Conservation (phyloP, 2,329 filamentous ascomycete species). For the Aschersonia sp. region DNA sequence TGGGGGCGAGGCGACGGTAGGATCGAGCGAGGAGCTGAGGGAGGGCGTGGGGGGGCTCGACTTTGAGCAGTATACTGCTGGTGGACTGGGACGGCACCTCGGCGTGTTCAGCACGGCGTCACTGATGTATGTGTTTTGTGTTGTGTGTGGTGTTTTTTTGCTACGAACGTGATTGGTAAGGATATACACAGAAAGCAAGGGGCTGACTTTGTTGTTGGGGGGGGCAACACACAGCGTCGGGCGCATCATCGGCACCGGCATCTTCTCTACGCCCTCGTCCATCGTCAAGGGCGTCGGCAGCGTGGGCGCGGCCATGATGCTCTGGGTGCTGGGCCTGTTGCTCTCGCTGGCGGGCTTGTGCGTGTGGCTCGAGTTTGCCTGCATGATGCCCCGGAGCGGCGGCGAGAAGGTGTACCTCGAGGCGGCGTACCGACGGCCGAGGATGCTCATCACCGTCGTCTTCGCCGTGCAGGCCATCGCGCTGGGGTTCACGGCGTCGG, state of each 20-base stretch:
- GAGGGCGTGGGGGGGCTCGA: conserved; percentile 7
- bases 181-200: neutral
- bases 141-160: neutral
- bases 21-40: conserved; percentile 2
- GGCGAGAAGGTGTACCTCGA: conserved; percentile 56
- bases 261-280: conserved; percentile 9
- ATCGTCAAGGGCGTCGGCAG: conserved; percentile 8
- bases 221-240: conserved; percentile 4
- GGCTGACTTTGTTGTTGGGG: neutral
- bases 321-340: conserved; percentile 9
- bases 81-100: conserved; percentile 9
- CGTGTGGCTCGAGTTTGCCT: conserved; percentile 49
- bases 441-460: conserved; percentile 43
- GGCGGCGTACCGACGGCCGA: conserved; percentile 42
- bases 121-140: conserved; percentile 6
- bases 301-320: conserved; percentile 8
- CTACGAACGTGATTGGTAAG: neutral
- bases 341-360: conserved; percentile 27
- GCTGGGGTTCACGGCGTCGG: conserved; percentile 35
- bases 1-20: neutral
- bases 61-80: conserved; percentile 9
- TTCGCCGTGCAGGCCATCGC: conserved; percentile 47
- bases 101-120: conserved; percentile 9
- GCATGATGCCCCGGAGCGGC: conserved; percentile 46
- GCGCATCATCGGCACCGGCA: conserved; percentile 10